Base-by-base conservation (phyloP, 1,139 yeast species). In the Debaryomyces fabryi region DNA sequence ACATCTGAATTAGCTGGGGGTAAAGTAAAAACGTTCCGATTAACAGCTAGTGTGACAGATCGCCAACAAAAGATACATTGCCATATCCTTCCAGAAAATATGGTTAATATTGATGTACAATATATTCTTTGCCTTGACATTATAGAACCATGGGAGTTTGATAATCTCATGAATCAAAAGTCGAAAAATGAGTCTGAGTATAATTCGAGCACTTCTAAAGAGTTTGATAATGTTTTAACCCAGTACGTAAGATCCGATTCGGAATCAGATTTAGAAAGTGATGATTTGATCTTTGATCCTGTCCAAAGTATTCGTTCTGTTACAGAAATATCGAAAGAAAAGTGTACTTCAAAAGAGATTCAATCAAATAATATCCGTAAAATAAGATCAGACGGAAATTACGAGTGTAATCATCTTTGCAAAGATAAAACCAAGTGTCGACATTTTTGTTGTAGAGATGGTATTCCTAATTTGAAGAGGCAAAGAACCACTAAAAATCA, bases 401-500 rank as follows among this genome's bases (percentile, higher is more conserved):
- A 59, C 38, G 60, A 63, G 41, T 76, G 81, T 47, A 60, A 66
- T 36, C 81, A 77, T 51, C 46, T 57, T 2, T 77, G 81, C 51
- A 72, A 67, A 47, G 63, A 69, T 46, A 69, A 66, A 51, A 35
- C 52, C 1, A 59, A 38, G 44, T 76, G 80, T 50, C 66, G 79
- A 8, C 80, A 76, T 54, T 44, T 70, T 6, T 76, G 81, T 45
- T 76, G 81, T 48, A 67, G 70, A 36, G 76, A 72, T 39, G 80
- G 80, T 1, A 58, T 74, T 34, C 59, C 60, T 16, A 24, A 10
- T n/a, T n/a, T 24, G 20, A 25, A 13, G 27, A 38, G n/a, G 20
- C 20, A 16, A 7, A 9, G 6, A 20, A 34, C 6, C 12, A 34
- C 18, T 8, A 34, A 18, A 6, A 30, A 30, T n/a, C 15, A 13